Evolutionary conservation across 2,329 filamentous ascomycete species (phyloP), one percentile per base, ranked within the genome.

Genomic region (Stemphylium vesicarium): DNA sequence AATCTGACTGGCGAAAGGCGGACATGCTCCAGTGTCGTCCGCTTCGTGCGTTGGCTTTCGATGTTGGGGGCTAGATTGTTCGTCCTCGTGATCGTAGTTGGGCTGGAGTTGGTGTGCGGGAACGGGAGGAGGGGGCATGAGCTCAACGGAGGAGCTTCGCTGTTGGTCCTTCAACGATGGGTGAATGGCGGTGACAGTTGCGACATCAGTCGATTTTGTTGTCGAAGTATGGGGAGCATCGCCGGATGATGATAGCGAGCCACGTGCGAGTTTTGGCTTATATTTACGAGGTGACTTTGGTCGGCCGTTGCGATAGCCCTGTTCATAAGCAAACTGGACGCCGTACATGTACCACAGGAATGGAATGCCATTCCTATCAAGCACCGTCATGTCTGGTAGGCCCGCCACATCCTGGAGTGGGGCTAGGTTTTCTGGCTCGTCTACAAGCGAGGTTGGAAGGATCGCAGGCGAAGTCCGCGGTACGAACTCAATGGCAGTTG

Each of bases 331-430:
- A 16, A 62, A 59, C 13, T 63, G 64, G 3, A 69, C 50, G 0
- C 67, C 61, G 37, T 72, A 70, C 69, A 73, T 70, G 49, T 69
- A 60, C 42, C 70, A 70, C 32, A 65, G 63, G 60, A 67, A 67
- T 2, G 69, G 69, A 8, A 70, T 64, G 0, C 67, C 65, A 39
- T 67, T 64, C 16, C 41, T 50, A 41, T 72, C 71, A 5, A 70
- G 48, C 5, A 55, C 44, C 36, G 54, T 68, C 20, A 64, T 57
- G 32, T 69, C 61, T 24, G 55, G 62, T 2, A 63, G 18, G 10
- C 46, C 49, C 2, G 43, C 10, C 5, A 46, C 8, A 26, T 50
- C 38, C 12, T 50, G 24, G 31, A 35, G 39, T 15, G 49, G 46
- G 9, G n/a, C 29, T 11, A 20, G 31, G 29, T 54, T 22, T 37